Conservation (phyloP, 208 protist species). For the Trichomonas tenax region DNA sequence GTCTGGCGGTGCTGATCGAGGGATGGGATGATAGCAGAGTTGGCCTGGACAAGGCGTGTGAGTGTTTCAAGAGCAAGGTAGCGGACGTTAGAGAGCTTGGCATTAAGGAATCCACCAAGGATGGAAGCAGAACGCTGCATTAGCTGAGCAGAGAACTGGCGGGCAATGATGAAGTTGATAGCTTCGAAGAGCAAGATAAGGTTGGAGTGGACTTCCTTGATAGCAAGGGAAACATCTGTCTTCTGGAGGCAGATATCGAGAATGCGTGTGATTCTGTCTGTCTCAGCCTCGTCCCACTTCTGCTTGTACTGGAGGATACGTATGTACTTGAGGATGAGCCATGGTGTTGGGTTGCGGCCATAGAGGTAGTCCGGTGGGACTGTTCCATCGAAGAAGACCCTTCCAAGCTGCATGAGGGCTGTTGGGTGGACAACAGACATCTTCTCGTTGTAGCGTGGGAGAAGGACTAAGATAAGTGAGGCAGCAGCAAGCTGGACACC, state of each 20-base stretch:
- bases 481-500: slow-evolving; percentile 72
- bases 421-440: not conserved
- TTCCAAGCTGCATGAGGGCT: slow-evolving; percentile 36
- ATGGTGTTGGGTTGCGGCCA: not conserved
- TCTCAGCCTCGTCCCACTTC: not conserved
- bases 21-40: slow-evolving; percentile 21
- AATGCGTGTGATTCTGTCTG: not conserved
- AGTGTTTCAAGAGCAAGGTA: slow-evolving; percentile 47
- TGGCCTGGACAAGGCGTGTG: slow-evolving; percentile 33
- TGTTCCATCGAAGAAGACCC: slow-evolving; percentile 29
- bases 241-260: not conserved
- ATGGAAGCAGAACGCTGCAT: not conserved
- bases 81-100: slow-evolving; percentile 37
- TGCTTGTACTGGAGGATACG: slow-evolving; percentile 15
- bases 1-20: slow-evolving; percentile 33
- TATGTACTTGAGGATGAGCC: slow-evolving; percentile 12
- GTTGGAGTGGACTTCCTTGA: slow-evolving; percentile 83
- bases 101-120: slow-evolving; percentile 13
- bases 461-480: slow-evolving; percentile 65
- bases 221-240: slow-evolving; percentile 33
- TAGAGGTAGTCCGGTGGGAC: not conserved
- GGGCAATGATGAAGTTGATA: slow-evolving; percentile 71
- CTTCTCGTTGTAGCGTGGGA: not conserved
- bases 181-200: slow-evolving; percentile 87
- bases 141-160: not conserved